phyloP scores from a whole-genome alignment of 805 yeast genomes.

The Saccharomyces eubayanus region DNA sequence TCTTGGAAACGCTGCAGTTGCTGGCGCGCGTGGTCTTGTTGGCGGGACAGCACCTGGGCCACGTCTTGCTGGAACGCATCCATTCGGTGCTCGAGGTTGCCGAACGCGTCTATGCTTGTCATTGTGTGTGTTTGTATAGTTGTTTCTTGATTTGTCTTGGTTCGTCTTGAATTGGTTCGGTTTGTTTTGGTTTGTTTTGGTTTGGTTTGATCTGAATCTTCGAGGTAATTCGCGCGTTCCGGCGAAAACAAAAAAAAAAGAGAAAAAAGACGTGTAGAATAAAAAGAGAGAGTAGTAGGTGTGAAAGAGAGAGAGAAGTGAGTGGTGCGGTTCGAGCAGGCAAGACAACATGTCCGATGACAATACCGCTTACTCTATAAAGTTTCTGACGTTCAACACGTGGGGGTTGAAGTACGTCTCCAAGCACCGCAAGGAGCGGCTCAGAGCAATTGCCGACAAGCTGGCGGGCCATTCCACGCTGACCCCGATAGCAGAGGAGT shows the following conservation, averaged over 20 bases:
- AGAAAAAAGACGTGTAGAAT: not conserved
- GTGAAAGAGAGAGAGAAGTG: not conserved
- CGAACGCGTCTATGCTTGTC: not conserved
- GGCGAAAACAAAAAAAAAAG: not conserved
- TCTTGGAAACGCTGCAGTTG: not conserved
- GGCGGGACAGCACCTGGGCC: not conserved
- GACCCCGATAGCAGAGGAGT: slow-evolving; percentile 13
- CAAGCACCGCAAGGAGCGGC: slow-evolving; percentile 54
- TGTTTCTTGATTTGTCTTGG: not conserved
- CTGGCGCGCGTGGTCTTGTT: not conserved
- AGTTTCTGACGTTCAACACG: slow-evolving; percentile 60
- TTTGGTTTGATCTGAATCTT: not conserved
- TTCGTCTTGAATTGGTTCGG: not conserved
- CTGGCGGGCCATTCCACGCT: slow-evolving; percentile 34
- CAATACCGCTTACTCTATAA: slow-evolving; percentile 9
- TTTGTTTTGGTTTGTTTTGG: not conserved
- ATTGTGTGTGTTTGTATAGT: not conserved
- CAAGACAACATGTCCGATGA: not conserved
- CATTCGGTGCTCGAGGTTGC: not conserved
- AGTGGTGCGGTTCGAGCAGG: not conserved
- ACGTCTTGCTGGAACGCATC: not conserved
- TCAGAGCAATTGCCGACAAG: slow-evolving; percentile 64
- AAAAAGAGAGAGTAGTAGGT: not conserved
- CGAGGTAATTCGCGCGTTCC: not conserved
- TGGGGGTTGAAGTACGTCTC: slow-evolving; percentile 90